Conservation (phyloP, 805 yeast genomes). For the Isabelozyma rhagii region DNA sequence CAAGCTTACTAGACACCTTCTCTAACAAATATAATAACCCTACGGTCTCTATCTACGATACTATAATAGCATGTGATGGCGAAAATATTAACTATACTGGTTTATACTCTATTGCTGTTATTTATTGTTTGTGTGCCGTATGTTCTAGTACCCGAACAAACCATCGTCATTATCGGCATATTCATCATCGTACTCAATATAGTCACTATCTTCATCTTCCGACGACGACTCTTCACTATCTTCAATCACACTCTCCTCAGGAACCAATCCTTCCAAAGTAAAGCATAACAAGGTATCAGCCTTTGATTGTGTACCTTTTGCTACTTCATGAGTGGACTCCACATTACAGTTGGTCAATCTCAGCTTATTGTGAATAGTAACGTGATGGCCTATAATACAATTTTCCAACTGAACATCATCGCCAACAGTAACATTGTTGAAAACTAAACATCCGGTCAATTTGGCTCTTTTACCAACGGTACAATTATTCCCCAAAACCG, state of each 20-base stretch:
- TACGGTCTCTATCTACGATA: no score
- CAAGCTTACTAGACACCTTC: no score
- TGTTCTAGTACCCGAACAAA: conserved; percentile 37
- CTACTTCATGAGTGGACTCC: conserved; percentile 73
- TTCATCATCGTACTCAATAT: conserved; percentile 52
- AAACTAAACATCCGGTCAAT: conserved; percentile 78
- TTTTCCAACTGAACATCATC: conserved; percentile 83
- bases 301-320: conserved; percentile 50
- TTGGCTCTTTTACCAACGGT: conserved; percentile 82
- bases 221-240: conserved; percentile 36
- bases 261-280: conserved; percentile 39
- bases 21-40: no score
- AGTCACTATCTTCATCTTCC: conserved; percentile 40
- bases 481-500: conserved; percentile 76
- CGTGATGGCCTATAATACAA: conserved; percentile 76
- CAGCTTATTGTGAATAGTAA: conserved; percentile 59
- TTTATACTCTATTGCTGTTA: neutral
- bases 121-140: no score
- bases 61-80: no score
- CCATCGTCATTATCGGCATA: conserved; percentile 58
- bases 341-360: conserved; percentile 79
- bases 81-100: no score
- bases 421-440: conserved; percentile 67
- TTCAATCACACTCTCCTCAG: conserved; percentile 25
- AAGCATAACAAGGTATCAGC: conserved; percentile 55